Percentiles rank a stretch among this genome's conserved stretches.
phyloP scores from a whole-genome alignment of 2,329 filamentous ascomycete species.

The Escovopsis weberi region DNA sequence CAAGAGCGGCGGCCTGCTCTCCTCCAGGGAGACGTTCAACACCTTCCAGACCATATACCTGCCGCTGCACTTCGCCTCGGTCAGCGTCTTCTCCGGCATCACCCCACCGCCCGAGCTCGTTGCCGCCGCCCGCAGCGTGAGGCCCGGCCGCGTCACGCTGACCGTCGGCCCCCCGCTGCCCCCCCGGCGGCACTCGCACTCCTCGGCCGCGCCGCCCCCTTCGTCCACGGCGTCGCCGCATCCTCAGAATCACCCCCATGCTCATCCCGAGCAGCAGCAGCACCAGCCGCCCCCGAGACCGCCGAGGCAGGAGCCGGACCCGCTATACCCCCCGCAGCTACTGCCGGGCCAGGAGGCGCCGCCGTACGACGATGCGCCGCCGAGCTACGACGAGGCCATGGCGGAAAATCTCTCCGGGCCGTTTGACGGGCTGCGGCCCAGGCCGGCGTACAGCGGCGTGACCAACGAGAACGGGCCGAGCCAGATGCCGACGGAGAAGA shows the following conservation, averaged over 20 bases:
- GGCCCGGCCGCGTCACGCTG: slow-evolving; percentile 25
- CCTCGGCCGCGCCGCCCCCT: slow-evolving; percentile 8
- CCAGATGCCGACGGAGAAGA: slow-evolving; percentile 28
- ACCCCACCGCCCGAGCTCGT: slow-evolving; percentile 64
- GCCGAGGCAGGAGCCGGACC: slow-evolving; percentile 26
- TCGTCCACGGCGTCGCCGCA: slow-evolving; percentile 9
- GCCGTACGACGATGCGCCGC: slow-evolving; percentile 62
- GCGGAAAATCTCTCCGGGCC: slow-evolving; percentile 59
- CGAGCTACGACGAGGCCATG: slow-evolving; percentile 88
- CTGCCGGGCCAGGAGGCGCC: slow-evolving; percentile 26
- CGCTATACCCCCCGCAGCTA: slow-evolving; percentile 45
- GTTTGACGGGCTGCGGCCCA: slow-evolving; percentile 43
- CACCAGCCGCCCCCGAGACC: slow-evolving; percentile 8
- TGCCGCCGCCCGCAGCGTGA: slow-evolving; percentile 31
- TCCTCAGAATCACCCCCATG: slow-evolving; percentile 7
- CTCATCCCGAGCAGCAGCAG: slow-evolving; percentile 5
- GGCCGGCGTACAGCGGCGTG: slow-evolving; percentile 54
- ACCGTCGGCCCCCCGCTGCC: slow-evolving; percentile 20
- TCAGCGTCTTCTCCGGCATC: slow-evolving; percentile 80
- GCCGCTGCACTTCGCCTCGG: slow-evolving; percentile 57
- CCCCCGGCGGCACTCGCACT: slow-evolving; percentile 16
- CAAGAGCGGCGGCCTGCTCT: slow-evolving; percentile 15
- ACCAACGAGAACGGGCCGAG: slow-evolving; percentile 47
- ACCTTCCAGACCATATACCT: slow-evolving; percentile 60
- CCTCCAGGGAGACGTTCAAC: slow-evolving; percentile 10